Evolutionary conservation across 805 yeast species (phyloP).

Genomic region (Ogataea philodendri): DNA sequence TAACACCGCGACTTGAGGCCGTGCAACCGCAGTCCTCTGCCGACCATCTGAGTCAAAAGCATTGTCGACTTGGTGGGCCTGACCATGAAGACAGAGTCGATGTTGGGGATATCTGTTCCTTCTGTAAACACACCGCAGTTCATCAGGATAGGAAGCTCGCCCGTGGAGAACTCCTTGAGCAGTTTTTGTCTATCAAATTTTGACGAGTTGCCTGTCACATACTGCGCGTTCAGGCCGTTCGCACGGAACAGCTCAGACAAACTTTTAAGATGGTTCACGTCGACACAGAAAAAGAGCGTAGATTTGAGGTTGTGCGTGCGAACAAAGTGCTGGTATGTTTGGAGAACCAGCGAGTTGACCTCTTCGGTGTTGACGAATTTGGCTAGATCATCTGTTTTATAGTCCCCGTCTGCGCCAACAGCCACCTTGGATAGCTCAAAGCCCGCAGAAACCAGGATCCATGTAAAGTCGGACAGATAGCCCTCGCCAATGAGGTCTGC

Average conservation of each 20-base stretch:
- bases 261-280: slow-evolving; percentile 60
- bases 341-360: slow-evolving; percentile 54
- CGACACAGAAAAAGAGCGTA: slow-evolving; percentile 76
- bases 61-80: slow-evolving; percentile 79
- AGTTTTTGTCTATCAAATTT: slow-evolving; percentile 48
- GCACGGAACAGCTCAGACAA: slow-evolving; percentile 51
- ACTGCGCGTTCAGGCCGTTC: slow-evolving; percentile 66
- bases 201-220: slow-evolving; percentile 66
- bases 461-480: slow-evolving; percentile 67
- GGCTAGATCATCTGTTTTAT: slow-evolving; percentile 49
- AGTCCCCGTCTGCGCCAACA: slow-evolving; percentile 46
- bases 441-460: slow-evolving; percentile 54
- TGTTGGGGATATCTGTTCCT: slow-evolving; percentile 90
- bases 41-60: slow-evolving; percentile 81
- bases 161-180: slow-evolving; percentile 57
- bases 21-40: slow-evolving; percentile 76
- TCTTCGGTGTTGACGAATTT: slow-evolving; percentile 51
- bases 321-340: slow-evolving; percentile 48
- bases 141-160: slow-evolving; percentile 67
- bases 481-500: slow-evolving; percentile 63
- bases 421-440: slow-evolving; percentile 28
- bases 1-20: slow-evolving; percentile 64
- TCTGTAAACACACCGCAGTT: slow-evolving; percentile 92
- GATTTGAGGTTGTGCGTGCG: slow-evolving; percentile 47
- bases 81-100: slow-evolving; percentile 75